A percentile compares a stretch with the other conserved stretches of the same genome.
phyloP scores from a whole-genome alignment of 1,139 yeast genomes.

The Lodderomyces margitis region DNA sequence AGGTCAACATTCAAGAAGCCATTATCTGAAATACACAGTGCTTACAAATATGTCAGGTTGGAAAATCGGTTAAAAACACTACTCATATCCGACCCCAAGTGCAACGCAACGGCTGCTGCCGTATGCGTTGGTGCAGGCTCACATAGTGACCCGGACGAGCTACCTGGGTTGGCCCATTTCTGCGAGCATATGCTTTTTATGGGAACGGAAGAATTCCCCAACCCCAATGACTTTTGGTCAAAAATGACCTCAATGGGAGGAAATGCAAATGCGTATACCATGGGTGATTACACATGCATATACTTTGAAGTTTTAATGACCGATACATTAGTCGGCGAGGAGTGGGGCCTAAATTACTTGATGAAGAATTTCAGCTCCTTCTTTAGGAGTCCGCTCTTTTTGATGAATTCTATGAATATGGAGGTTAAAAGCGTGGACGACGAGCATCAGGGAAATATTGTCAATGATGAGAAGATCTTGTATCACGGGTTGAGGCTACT shows the following conservation, averaged over 20 bases:
- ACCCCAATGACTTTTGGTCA: slow-evolving; percentile 44
- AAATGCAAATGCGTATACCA: slow-evolving; percentile 60
- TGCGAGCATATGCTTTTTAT: slow-evolving; percentile 68
- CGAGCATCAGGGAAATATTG: slow-evolving; percentile 57
- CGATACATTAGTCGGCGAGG: slow-evolving; percentile 20
- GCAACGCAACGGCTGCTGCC: slow-evolving; percentile 39
- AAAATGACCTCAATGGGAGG: slow-evolving; percentile 52
- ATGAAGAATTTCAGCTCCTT: slow-evolving; percentile 52
- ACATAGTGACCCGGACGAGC: slow-evolving; percentile 52
- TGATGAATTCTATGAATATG: slow-evolving; percentile 36
- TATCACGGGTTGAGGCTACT: slow-evolving; percentile 59
- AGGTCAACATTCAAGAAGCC: slow-evolving; percentile 29
- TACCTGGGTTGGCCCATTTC: slow-evolving; percentile 68
- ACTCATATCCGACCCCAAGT: slow-evolving; percentile 57
- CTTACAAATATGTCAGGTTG: slow-evolving; percentile 43
- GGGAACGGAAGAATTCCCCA: slow-evolving; percentile 56
- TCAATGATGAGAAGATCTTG: slow-evolving; percentile 41
- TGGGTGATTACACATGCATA: slow-evolving; percentile 61
- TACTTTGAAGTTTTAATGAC: slow-evolving; percentile 57
- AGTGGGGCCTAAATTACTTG: slow-evolving; percentile 41
- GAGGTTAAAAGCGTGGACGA: slow-evolving; percentile 62
- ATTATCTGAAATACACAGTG: slow-evolving; percentile 30
- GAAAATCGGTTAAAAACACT: slow-evolving; percentile 51
- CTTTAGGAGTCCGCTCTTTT: slow-evolving; percentile 50
- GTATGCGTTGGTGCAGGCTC: slow-evolving; percentile 63